Percentiles rank a stretch among this genome's conserved stretches.
These are phyloP conservation scores for Lyophyllum decastes DNA, from an alignment of 768 basidiomycete species.

Conservation along the genomic window DNA sequence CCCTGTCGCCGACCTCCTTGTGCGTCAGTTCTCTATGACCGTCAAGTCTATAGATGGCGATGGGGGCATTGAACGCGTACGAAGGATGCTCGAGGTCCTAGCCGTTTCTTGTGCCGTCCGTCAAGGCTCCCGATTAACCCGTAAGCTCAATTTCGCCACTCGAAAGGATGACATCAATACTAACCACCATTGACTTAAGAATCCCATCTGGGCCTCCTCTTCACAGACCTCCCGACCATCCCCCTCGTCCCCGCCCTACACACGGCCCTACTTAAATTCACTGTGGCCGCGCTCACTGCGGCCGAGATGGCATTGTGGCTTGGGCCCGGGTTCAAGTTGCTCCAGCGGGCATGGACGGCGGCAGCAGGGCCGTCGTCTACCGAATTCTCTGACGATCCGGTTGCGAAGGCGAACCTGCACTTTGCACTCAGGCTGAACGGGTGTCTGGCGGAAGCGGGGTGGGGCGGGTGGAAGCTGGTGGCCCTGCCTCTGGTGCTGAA, in stretches of 20 bases:
- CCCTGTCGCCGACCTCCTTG: conserved; percentile 53
- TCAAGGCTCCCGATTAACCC: conserved; percentile 65
- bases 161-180: background rate
- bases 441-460: conserved; percentile 61
- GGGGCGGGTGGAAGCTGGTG: conserved; percentile 79
- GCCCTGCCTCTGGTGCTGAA: conserved; percentile 62
- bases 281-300: conserved; percentile 39
- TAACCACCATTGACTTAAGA: conserved; percentile 22
- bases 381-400: conserved; percentile 8
- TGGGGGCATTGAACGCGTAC: conserved; percentile 35
- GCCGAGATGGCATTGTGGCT: conserved; percentile 53
- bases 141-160: conserved; percentile 42
- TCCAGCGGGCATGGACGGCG: conserved; percentile 58
- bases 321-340: conserved; percentile 53
- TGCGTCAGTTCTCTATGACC: conserved; percentile 35
- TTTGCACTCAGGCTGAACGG: conserved; percentile 62
- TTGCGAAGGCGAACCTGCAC: background rate
- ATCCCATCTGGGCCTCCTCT: conserved; percentile 35
- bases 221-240: conserved; percentile 29
- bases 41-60: conserved; percentile 24
- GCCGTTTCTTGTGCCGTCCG: conserved; percentile 63
- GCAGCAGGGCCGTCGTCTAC: conserved; percentile 27
- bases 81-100: conserved; percentile 57
- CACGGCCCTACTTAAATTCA: conserved; percentile 38
- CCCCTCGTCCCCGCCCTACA: conserved; percentile 29